These are phyloP conservation scores for Fraxinus latifolia DNA, from an alignment of 305 asterid species.

Conservation along the genomic window DNA sequence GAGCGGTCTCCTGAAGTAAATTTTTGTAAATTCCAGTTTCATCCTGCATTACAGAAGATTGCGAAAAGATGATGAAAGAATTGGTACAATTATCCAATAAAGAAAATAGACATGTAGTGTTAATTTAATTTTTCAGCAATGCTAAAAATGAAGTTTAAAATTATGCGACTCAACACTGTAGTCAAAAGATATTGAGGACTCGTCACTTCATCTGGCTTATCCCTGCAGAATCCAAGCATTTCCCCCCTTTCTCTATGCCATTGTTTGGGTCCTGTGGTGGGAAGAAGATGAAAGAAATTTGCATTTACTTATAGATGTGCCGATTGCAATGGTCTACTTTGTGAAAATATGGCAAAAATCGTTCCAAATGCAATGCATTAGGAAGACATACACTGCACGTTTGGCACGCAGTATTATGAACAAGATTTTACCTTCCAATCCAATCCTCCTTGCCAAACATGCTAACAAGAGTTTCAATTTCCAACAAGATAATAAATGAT, in stretches of 20 bases:
- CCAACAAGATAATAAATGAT: neutral
- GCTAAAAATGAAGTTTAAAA: neutral
- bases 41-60: slow-evolving; percentile 30
- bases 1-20: slow-evolving; percentile 53
- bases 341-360: neutral
- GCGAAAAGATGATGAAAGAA: neutral
- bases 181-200: neutral
- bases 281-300: slow-evolving; percentile 1
- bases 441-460: neutral
- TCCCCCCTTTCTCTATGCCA: neutral
- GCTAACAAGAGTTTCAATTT: neutral
- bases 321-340: neutral
- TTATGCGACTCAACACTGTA: neutral
- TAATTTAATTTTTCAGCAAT: neutral
- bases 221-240: neutral
- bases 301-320: neutral
- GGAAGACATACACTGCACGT: neutral
- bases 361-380: neutral
- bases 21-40: slow-evolving; percentile 62
- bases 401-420: neutral
- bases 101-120: neutral
- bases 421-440: neutral
- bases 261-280: neutral
- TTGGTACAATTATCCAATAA: neutral
- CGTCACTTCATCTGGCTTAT: neutral